These are phyloP conservation scores for Suillus fuscotomentosus DNA, from an alignment of 768 basidiomycete species.

Conservation along the genomic window DNA sequence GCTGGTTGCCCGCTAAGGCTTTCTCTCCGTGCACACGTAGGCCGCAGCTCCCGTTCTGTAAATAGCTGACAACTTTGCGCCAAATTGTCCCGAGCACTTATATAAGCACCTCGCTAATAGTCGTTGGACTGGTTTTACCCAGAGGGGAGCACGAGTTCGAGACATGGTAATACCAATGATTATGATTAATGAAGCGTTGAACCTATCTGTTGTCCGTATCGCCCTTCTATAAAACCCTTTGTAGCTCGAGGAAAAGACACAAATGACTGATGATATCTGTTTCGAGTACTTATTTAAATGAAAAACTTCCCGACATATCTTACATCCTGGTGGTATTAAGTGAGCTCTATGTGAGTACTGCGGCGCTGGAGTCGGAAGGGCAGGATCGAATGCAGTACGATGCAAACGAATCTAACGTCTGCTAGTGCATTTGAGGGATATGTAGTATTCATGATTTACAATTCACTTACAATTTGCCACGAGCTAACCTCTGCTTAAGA, in stretches of 20 bases:
- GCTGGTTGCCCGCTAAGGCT: neutral
- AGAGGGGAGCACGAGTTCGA: too few species aligned
- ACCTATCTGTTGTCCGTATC: too few species aligned
- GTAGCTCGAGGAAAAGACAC: neutral
- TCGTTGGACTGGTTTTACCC: too few species aligned
- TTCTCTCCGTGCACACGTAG: neutral
- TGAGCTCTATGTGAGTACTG: neutral
- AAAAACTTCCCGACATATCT: neutral
- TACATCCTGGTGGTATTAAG: neutral
- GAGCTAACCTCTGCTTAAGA: slow-evolving; percentile 1
- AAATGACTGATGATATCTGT: neutral
- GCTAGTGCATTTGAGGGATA: neutral
- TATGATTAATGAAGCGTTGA: too few species aligned
- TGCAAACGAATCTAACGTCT: neutral
- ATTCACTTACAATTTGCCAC: neutral
- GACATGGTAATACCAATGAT: too few species aligned
- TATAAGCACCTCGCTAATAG: too few species aligned
- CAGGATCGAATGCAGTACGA: neutral
- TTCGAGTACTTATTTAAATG: neutral
- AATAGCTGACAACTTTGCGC: too few species aligned
- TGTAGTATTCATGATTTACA: neutral
- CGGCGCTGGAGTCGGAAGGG: neutral
- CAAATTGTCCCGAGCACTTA: too few species aligned
- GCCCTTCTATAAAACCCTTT: too few species aligned
- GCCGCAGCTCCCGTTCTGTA: neutral